phyloP scores from a whole-genome alignment of 2,329 filamentous ascomycete species.

The Onygenales sp. region DNA sequence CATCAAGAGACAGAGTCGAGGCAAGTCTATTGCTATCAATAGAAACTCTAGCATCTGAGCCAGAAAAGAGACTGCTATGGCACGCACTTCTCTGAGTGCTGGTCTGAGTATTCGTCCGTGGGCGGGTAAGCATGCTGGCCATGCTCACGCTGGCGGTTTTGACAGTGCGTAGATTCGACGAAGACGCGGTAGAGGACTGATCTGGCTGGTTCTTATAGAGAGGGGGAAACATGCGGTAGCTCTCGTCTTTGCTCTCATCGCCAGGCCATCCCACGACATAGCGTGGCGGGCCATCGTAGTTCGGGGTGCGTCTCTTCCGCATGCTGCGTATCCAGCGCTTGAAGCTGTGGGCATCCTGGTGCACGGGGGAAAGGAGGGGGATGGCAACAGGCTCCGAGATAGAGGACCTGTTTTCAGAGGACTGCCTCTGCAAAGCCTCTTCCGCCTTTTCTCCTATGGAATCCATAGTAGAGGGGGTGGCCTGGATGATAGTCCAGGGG shows the following conservation, averaged over 20 bases:
- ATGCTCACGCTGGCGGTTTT: constrained; percentile 74
- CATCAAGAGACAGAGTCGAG: constrained; percentile 48
- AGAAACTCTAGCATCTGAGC: constrained; percentile 56
- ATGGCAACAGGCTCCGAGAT: not conserved
- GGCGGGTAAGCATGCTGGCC: constrained; percentile 57
- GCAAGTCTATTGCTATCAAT: constrained; percentile 45
- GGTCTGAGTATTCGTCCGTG: constrained; percentile 49
- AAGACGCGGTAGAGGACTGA: constrained; percentile 64
- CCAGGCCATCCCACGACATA: constrained; percentile 30
- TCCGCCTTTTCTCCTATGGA: constrained; percentile 1
- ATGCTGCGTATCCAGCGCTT: constrained; percentile 31
- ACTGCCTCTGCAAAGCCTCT: not conserved
- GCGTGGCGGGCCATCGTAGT: constrained; percentile 9
- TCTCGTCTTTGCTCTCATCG: constrained; percentile 12
- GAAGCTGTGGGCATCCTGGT: constrained; percentile 18
- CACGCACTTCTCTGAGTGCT: constrained; percentile 38
- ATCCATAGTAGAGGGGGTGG: constrained; percentile 1
- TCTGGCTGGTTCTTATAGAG: constrained; percentile 37
- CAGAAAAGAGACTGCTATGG: constrained; percentile 50
- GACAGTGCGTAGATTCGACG: constrained; percentile 68
- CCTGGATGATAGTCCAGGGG: too few species aligned
- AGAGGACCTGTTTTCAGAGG: not conserved
- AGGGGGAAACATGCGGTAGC: constrained; percentile 13
- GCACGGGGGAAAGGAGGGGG: not conserved
- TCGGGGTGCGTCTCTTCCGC: constrained; percentile 16